Evolutionary conservation across 1,284 basidiomycete genomes (phyloP).

Genomic region (Amylostereum chailletii): DNA sequence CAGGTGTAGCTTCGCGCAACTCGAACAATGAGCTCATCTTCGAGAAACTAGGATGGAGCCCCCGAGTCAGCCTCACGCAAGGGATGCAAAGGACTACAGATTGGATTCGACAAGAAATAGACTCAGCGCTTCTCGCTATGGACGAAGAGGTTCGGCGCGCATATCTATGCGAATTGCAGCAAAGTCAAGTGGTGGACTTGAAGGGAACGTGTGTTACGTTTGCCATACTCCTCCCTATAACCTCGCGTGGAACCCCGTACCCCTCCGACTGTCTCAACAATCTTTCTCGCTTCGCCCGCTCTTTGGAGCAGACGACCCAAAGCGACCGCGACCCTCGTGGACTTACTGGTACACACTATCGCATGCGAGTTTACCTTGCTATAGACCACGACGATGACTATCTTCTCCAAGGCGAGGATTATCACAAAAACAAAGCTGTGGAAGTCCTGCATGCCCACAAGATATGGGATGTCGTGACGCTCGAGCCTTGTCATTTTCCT

Average conservation of each 20-base stretch:
- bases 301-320: constrained; percentile 37
- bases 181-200: constrained; percentile 32
- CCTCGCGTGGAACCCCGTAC: constrained; percentile 32
- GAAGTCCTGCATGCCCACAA: constrained; percentile 26
- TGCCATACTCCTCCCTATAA: constrained; percentile 48
- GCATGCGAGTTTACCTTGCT: constrained; percentile 39
- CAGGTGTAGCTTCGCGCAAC: constrained; percentile 43
- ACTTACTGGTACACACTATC: constrained; percentile 24
- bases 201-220: constrained; percentile 28
- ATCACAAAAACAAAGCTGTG: constrained; percentile 25
- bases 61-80: constrained; percentile 28
- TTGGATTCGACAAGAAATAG: constrained; percentile 39
- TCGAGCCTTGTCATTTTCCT: constrained; percentile 27
- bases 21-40: constrained; percentile 37
- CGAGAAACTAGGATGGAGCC: constrained; percentile 32
- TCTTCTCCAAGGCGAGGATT: constrained; percentile 18
- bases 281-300: constrained; percentile 32
- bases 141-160: constrained; percentile 6
- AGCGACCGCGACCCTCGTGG: constrained; percentile 25
- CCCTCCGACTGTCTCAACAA: constrained; percentile 31
- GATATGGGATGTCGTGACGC: constrained; percentile 26
- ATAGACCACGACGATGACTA: constrained; percentile 42
- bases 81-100: constrained; percentile 36
- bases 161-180: constrained; percentile 15
- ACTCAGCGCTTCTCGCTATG: constrained; percentile 12